Conservation (phyloP, 139 green algal species). For the Chlorella sp. region DNA sequence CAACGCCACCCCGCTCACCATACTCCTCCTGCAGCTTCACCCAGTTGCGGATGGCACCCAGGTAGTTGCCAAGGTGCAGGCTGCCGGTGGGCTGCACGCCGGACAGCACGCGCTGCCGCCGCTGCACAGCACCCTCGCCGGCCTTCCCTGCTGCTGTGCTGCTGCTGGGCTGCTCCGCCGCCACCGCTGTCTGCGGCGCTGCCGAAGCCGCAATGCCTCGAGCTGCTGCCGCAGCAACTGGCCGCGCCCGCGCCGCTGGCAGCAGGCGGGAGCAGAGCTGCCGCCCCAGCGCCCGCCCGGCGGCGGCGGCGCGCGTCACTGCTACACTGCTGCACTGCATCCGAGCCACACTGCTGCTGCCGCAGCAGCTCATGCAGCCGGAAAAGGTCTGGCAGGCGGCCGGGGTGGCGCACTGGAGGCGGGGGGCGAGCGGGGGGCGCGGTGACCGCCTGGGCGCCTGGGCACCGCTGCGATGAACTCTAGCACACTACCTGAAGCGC, state of each 20-base stretch:
- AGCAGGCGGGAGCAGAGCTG: slow-evolving; percentile 6
- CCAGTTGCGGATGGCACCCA: slow-evolving; percentile 98
- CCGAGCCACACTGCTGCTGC: slow-evolving; percentile 8
- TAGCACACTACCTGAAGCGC: no score
- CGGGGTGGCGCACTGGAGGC: no score
- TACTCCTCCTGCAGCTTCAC: slow-evolving; percentile 94
- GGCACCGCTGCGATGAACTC: no score
- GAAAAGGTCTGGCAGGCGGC: no score
- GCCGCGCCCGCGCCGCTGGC: background rate
- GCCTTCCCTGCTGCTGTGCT: background rate
- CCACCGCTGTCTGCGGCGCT: slow-evolving; percentile 1
- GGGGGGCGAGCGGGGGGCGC: no score
- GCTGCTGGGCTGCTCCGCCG: slow-evolving; percentile 10
- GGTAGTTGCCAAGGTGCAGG: slow-evolving; percentile 98
- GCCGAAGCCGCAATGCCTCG: slow-evolving; percentile 11
- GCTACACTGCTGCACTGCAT: slow-evolving; percentile 11
- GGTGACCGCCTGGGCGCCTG: no score
- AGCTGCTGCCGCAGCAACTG: background rate
- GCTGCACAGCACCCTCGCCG: slow-evolving; percentile 23
- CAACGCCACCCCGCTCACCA: slow-evolving; percentile 49
- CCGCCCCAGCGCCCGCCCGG: slow-evolving; percentile 10
- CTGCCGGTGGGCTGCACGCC: slow-evolving; percentile 97
- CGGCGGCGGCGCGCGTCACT: background rate
- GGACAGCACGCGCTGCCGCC: slow-evolving; percentile 87
- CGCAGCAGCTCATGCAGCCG: background rate